Evolutionary conservation across 164 flowering plant species (phyloP).

Genomic region (Chimonanthus salicifolius): DNA sequence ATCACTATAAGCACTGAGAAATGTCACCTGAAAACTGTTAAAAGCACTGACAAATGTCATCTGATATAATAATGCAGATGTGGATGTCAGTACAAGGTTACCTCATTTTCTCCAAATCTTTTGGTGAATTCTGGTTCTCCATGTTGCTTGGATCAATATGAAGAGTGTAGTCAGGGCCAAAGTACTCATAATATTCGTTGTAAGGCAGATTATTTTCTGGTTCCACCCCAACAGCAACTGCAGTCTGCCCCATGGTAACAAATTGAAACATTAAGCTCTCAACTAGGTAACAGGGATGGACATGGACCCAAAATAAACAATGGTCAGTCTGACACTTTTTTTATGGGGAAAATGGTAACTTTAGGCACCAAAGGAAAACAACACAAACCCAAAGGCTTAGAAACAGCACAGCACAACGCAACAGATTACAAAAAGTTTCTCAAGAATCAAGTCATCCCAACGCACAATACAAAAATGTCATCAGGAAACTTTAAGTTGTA

Average conservation of each 20-base stretch:
- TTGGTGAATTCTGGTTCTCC: constrained; percentile 69
- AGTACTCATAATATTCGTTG: constrained; percentile 85
- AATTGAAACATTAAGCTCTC: not conserved
- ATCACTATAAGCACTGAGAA: not conserved
- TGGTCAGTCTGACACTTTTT: too few relatives aligned
- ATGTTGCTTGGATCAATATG: constrained; percentile 57
- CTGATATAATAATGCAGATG: not conserved
- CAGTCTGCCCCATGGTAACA: constrained; percentile 54
- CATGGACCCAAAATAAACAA: not conserved
- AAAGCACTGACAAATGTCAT: not conserved
- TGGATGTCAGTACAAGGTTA: constrained; percentile 11
- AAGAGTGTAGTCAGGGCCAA: constrained; percentile 90
- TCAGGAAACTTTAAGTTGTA: not conserved
- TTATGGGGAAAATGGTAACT: too few relatives aligned
- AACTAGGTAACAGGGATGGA: not conserved
- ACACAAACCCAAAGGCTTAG: too few relatives aligned
- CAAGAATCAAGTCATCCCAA: too few relatives aligned
- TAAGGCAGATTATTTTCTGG: constrained; percentile 79
- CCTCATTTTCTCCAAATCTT: constrained; percentile 77
- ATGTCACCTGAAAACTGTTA: not conserved
- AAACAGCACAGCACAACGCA: too few relatives aligned
- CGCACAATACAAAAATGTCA: too few relatives aligned
- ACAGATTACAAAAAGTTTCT: too few relatives aligned
- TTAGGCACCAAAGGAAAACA: too few relatives aligned
- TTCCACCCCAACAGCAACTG: constrained; percentile 92